A percentile compares a stretch with the other conserved stretches of the same genome.
Evolutionary conservation across 768 basidiomycete species (phyloP).

Genomic region (Ramaria sp.): DNA sequence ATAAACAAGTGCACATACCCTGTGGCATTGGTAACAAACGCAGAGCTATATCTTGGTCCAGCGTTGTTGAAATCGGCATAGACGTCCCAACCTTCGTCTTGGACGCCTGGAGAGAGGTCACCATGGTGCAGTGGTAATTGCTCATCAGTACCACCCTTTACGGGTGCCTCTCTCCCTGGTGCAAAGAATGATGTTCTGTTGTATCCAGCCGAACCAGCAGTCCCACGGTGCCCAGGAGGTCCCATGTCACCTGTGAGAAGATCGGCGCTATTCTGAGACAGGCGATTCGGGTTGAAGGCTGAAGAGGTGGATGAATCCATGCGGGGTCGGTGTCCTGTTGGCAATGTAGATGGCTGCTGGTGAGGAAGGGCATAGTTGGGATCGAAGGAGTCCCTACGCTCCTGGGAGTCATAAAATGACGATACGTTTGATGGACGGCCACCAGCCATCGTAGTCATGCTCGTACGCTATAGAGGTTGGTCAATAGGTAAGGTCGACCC

Average conservation of each 20-base stretch:
- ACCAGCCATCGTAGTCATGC: slow-evolving; percentile 28
- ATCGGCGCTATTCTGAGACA: slow-evolving; percentile 7
- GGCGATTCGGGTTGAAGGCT: slow-evolving; percentile 3
- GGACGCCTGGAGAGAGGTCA: slow-evolving; percentile 20
- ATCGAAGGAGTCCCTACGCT: slow-evolving; percentile 49
- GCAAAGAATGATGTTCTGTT: slow-evolving; percentile 59
- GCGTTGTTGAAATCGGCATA: slow-evolving; percentile 86
- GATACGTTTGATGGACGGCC: slow-evolving; percentile 73
- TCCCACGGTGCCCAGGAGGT: slow-evolving; percentile 25
- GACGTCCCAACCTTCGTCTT: slow-evolving; percentile 57
- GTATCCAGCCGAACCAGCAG: slow-evolving; percentile 52
- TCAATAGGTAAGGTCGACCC: too few species aligned
- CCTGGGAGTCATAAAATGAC: slow-evolving; percentile 54
- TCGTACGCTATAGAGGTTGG: neutral
- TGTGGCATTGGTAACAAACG: slow-evolving; percentile 38
- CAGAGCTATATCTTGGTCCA: slow-evolving; percentile 64
- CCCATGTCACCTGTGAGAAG: slow-evolving; percentile 2
- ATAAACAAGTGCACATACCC: slow-evolving; percentile 29
- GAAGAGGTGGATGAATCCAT: slow-evolving; percentile 56
- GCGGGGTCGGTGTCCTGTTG: slow-evolving; percentile 39
- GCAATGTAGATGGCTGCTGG: slow-evolving; percentile 8
- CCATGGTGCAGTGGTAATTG: slow-evolving; percentile 23
- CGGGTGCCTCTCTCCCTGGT: slow-evolving; percentile 60
- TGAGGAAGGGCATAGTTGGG: slow-evolving; percentile 14
- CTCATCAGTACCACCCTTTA: slow-evolving; percentile 72